phyloP scores from a whole-genome alignment of 2,329 filamentous ascomycete genomes.

The Neocucurbitaria cava region DNA sequence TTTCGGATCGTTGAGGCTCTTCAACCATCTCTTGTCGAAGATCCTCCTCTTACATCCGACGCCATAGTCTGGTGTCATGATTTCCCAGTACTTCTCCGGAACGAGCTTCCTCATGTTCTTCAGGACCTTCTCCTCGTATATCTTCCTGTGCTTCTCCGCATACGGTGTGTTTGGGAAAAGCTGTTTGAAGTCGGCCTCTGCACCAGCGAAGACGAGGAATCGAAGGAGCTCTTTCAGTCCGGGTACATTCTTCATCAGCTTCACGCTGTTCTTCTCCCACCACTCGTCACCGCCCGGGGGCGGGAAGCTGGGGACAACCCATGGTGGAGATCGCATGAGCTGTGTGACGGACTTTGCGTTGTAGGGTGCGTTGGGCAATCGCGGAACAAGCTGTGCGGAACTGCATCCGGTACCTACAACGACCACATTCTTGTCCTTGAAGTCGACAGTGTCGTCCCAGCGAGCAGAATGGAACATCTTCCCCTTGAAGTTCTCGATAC shows the following conservation, averaged over 20 bases:
- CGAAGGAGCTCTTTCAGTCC: conserved; percentile 57
- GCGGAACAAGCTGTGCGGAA: conserved; percentile 64
- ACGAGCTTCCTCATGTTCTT: conserved; percentile 57
- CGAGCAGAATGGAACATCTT: conserved; percentile 65
- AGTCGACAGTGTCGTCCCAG: conserved; percentile 61
- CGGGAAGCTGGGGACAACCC: conserved; percentile 56
- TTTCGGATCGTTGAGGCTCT: conserved; percentile 60
- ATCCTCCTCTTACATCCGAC: conserved; percentile 71
- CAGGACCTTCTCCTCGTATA: conserved; percentile 54
- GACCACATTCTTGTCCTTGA: conserved; percentile 63
- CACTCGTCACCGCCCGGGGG: conserved; percentile 49
- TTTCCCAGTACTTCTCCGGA: conserved; percentile 66
- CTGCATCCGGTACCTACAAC: conserved; percentile 66
- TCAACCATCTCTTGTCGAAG: conserved; percentile 64
- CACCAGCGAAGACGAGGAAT: conserved; percentile 53
- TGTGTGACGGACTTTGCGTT: conserved; percentile 65
- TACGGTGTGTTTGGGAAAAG: conserved; percentile 53
- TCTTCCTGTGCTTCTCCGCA: conserved; percentile 48
- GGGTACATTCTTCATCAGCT: conserved; percentile 58
- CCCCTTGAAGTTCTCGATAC: conserved; percentile 62
- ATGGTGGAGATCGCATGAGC: conserved; percentile 65
- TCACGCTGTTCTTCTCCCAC: conserved; percentile 58
- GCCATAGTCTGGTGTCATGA: conserved; percentile 67
- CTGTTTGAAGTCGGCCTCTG: conserved; percentile 55
- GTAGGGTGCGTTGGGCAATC: conserved; percentile 55